Conservation (phyloP, 495 filamentous ascomycete species). For the Aspergillus sclerotioniger region DNA sequence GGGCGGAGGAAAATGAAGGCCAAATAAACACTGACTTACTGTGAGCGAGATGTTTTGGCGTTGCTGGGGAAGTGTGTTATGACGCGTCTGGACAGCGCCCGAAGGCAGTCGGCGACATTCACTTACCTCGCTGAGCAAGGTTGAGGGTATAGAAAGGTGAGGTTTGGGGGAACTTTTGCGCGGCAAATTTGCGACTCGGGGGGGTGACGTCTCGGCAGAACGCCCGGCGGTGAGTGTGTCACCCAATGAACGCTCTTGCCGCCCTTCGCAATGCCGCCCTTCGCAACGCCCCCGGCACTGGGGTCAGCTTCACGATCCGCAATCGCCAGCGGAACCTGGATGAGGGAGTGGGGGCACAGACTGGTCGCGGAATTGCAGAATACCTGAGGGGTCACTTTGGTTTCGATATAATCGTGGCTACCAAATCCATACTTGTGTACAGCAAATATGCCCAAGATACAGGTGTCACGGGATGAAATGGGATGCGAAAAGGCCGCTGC, state of each 20-base stretch:
- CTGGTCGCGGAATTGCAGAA: too few species aligned
- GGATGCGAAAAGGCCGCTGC: neutral
- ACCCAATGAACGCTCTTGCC: neutral
- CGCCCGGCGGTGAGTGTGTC: conserved; percentile 3
- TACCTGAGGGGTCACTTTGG: too few species aligned
- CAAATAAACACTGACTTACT: conserved; percentile 7
- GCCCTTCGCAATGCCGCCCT: neutral
- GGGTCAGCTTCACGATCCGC: too few species aligned
- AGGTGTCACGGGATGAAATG: too few species aligned
- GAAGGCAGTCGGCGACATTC: conserved; percentile 7
- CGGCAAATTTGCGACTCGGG: conserved; percentile 13
- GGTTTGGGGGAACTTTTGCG: conserved; percentile 1
- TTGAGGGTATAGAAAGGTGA: conserved; percentile 4
- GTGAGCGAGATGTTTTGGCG: conserved; percentile 4
- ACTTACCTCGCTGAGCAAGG: conserved; percentile 10
- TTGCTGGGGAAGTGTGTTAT: conserved; percentile 2
- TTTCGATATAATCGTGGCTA: too few species aligned
- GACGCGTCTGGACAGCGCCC: conserved; percentile 6
- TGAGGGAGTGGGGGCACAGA: too few species aligned
- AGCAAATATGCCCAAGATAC: too few species aligned
- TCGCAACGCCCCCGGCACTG: too few species aligned
- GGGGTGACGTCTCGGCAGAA: conserved; percentile 18
- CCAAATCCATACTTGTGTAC: too few species aligned
- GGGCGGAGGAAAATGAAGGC: conserved; percentile 3
- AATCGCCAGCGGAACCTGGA: too few species aligned